These are phyloP conservation scores for Kwoniella europaea DNA, from an alignment of 768 basidiomycete genomes.

Conservation along the genomic window DNA sequence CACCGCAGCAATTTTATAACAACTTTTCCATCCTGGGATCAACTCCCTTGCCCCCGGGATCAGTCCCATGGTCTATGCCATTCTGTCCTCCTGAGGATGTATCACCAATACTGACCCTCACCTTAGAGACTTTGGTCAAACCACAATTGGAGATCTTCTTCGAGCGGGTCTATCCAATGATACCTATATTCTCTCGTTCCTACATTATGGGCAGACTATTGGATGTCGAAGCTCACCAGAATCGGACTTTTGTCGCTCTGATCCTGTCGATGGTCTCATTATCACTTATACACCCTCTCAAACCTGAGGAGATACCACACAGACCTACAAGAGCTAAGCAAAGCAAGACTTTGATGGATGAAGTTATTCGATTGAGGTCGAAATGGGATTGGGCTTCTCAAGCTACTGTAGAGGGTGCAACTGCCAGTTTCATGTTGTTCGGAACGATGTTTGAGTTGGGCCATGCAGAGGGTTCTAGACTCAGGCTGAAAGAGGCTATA, in stretches of 20 bases:
- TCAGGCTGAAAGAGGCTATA: conserved; percentile 42
- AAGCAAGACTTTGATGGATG: conserved; percentile 41
- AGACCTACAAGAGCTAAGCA: conserved; percentile 25
- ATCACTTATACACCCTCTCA: conserved; percentile 41
- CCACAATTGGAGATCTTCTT: conserved; percentile 48
- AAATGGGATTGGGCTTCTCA: conserved; percentile 36
- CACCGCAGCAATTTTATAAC: neutral
- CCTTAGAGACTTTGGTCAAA: conserved; percentile 36
- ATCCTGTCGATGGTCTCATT: conserved; percentile 37
- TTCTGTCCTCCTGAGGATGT: conserved; percentile 27
- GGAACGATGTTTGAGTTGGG: conserved; percentile 46
- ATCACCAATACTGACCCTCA: conserved; percentile 36
- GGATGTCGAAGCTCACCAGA: conserved; percentile 17
- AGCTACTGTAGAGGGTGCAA: conserved; percentile 26
- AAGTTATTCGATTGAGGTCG: conserved; percentile 30
- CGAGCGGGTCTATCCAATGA: conserved; percentile 44
- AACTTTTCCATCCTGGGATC: conserved; percentile 1
- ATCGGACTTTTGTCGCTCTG: conserved; percentile 31
- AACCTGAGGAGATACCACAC: conserved; percentile 28
- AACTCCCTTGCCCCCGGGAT: too few relatives aligned
- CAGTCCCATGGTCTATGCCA: conserved; percentile 6
- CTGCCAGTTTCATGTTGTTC: conserved; percentile 46
- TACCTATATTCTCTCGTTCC: conserved; percentile 37
- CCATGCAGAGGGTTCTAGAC: conserved; percentile 32
- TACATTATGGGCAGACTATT: conserved; percentile 30